Evolutionary conservation across 2,329 filamentous ascomycete genomes (phyloP).

Genomic region (Pseudogymnoascus sp.): DNA sequence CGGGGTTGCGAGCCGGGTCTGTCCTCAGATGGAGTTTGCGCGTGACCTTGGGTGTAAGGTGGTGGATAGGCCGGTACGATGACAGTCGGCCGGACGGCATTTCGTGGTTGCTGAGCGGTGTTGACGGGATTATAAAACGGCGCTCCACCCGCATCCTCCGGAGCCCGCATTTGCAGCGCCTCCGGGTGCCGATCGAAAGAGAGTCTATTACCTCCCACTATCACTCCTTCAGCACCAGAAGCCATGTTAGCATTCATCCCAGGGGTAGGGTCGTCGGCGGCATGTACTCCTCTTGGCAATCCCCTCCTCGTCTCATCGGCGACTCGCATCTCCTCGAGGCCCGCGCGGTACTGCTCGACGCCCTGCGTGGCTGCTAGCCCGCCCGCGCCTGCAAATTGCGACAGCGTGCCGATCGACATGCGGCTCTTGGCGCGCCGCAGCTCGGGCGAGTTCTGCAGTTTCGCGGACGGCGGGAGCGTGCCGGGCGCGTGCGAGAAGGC

Average conservation of each 20-base stretch:
- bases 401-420: slow-evolving; percentile 72
- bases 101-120: not conserved
- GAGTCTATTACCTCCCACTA: slow-evolving; percentile 26
- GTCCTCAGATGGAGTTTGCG: not conserved
- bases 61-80: not conserved
- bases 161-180: not conserved
- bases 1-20: not conserved
- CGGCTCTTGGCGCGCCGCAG: slow-evolving; percentile 73
- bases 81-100: not conserved
- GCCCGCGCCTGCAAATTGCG: slow-evolving; percentile 67
- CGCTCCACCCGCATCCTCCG: not conserved
- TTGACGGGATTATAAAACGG: not conserved
- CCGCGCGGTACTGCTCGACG: not conserved
- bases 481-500: slow-evolving; percentile 69
- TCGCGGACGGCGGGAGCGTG: slow-evolving; percentile 52
- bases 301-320: not conserved
- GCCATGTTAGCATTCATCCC: slow-evolving; percentile 26
- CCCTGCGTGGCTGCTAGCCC: slow-evolving; percentile 32
- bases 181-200: slow-evolving; percentile 20
- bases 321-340: not conserved
- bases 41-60: not conserved
- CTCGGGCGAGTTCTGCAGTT: slow-evolving; percentile 67
- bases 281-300: slow-evolving; percentile 30
- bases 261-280: slow-evolving; percentile 24
- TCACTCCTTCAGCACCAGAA: slow-evolving; percentile 26